These are phyloP conservation scores for Curvularia sp. DNA, from an alignment of 2,329 filamentous ascomycete genomes.

Conservation along the genomic window DNA sequence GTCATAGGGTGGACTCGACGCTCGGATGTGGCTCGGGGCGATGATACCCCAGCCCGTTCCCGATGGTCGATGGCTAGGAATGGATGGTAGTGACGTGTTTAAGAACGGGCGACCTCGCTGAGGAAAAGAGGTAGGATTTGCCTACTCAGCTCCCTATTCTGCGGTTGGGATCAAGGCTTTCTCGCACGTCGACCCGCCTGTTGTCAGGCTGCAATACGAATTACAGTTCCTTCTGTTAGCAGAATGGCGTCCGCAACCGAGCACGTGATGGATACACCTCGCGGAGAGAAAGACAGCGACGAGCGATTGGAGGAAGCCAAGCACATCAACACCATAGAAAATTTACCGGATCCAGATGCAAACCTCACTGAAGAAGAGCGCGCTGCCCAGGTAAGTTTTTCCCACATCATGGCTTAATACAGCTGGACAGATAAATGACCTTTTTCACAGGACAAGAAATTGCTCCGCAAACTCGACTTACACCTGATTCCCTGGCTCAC, in stretches of 20 bases:
- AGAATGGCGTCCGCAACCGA: slow-evolving; percentile 35
- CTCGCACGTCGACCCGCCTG: not conserved
- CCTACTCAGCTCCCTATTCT: not conserved
- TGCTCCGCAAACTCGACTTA: slow-evolving; percentile 68
- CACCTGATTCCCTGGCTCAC: slow-evolving; percentile 71
- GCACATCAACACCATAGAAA: slow-evolving; percentile 24
- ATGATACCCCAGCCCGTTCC: slow-evolving; percentile 12
- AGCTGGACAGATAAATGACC: not conserved
- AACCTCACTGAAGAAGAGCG: slow-evolving; percentile 69
- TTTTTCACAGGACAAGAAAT: slow-evolving; percentile 62
- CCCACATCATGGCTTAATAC: not conserved
- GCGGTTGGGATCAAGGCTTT: not conserved
- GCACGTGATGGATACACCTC: slow-evolving; percentile 23
- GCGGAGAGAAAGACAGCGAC: slow-evolving; percentile 32
- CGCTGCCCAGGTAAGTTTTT: slow-evolving; percentile 60
- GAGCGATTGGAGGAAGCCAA: slow-evolving; percentile 18
- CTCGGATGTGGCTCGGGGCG: slow-evolving; percentile 11
- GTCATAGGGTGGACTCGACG: slow-evolving; percentile 4
- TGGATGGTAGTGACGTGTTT: slow-evolving; percentile 9
- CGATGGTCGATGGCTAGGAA: not conserved
- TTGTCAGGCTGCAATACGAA: not conserved
- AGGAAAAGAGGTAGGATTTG: not conserved
- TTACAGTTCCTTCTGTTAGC: not conserved
- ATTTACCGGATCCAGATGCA: slow-evolving; percentile 65
- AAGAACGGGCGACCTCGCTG: not conserved